Conservation (phyloP, 208 protist species). For the Histomonas meleagridis region DNA sequence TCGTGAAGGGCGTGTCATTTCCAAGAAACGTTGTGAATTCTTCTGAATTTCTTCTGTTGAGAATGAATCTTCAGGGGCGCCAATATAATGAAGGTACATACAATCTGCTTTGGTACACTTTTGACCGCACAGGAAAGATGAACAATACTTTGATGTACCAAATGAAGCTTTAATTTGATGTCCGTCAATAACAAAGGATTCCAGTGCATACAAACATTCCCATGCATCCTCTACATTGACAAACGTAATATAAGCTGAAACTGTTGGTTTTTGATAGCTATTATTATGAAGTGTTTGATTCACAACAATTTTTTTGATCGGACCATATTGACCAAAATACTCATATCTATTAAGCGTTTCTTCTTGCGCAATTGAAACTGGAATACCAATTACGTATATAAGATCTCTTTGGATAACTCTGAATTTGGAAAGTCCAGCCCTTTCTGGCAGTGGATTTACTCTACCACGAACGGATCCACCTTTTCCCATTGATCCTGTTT, state of each 20-base stretch:
- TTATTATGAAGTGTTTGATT: not conserved
- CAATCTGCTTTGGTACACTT: not conserved
- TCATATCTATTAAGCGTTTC: not conserved
- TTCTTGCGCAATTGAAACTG: not conserved
- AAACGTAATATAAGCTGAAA: not conserved
- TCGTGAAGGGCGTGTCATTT: not conserved
- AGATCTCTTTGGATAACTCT: not conserved
- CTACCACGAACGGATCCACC: no score
- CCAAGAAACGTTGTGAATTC: not conserved
- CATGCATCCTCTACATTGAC: not conserved
- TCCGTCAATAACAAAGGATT: not conserved
- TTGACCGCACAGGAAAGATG: not conserved
- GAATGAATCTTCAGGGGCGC: not conserved
- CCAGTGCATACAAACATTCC: not conserved
- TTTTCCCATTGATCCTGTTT: no score
- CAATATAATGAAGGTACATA: not conserved
- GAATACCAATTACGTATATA: not conserved
- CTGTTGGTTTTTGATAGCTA: not conserved
- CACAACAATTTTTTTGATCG: not conserved
- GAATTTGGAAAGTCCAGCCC: not conserved
- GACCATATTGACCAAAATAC: not conserved
- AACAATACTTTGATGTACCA: not conserved
- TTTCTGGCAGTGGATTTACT: not conserved
- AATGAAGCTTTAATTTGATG: not conserved
- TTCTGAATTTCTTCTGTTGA: not conserved